Evolutionary conservation across 1,284 basidiomycete species (phyloP), one percentile per base, ranked within the genome.

Genomic region (Porphyrellus sp.): DNA sequence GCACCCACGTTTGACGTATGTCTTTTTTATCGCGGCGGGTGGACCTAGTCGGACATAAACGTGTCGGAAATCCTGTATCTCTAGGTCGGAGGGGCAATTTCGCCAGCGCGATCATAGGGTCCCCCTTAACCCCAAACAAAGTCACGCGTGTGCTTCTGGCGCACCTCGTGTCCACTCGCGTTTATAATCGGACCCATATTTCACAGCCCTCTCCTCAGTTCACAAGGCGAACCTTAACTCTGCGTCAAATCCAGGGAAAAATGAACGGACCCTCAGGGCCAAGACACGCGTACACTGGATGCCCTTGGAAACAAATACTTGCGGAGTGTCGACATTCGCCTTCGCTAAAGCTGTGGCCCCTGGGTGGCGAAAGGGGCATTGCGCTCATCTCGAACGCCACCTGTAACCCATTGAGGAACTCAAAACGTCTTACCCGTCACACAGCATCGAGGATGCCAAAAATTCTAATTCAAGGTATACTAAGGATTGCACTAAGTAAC

Each of bases 381-480:
- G 7, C n/a, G 23, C 51, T 65, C 45, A 49, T 52, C 20, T 27
- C 15, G 8, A 31, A 37, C 57, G 63, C 60, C 64, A 63, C 64
- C 45, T 34, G 25, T n/a, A n/a, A 12, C 24, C 12, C 33, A 51
- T 16, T 20, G 38, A 33, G 18, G n/a, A 31, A 15, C n/a, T n/a
- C n/a, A 12, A 9, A 12, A 21, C 27, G 13, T 21, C 56, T 46
- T 13, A 21, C 46, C 49, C 34, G 34, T 44, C 46, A 24, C 46
- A 21, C 40, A 49, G 21, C 30, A 33, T 18, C 37, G 49, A 15
- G 33, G 43, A 45, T 56, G 56, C 56, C 66, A 69, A 65, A 65
- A 69, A 60, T 65, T 67, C 68, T 65, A 70, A 55, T 69, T 69
- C 68, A 61, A 65, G 68, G 68, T 70, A 65, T 65, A 65, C 67